Base-by-base conservation (phyloP, 108 stramenopile genomes). In the Pseudonitzschia multistriata region DNA sequence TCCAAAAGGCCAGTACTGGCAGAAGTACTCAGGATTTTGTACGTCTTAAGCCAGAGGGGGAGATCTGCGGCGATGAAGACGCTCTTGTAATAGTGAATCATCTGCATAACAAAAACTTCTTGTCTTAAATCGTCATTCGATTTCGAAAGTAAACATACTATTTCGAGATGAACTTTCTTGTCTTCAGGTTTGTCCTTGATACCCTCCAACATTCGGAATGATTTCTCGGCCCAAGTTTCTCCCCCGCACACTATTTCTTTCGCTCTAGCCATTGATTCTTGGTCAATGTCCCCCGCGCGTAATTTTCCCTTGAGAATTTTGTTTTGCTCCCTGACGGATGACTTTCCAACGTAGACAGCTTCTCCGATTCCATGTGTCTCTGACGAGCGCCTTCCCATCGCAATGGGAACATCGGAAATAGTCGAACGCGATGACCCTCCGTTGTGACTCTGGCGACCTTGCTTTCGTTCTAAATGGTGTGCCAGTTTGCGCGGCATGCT, bases 41-140 rank as follows among this genome's bases (percentile, higher is more conserved):
- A 99, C 1, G 99, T 94, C 74, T 93, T 96, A 50, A 98, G 81
- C 92, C 93, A 98, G 49, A 99, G 70, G 2, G 88, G 91, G 17
- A 97, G 42, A 39, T 83, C 82, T 39, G 92, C 91, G 61, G 83
- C 84, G 49, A 81, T 82, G 73, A 97, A 99, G 28, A 96, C 94
- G 39, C 91, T 93, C 64, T 97, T 88, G 67, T 96, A 97, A 81
- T 90, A 97, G 59, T 94, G 92, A 71, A 99, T 97, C 89, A 99
- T 92, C 78, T 98, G 97, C 86, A 97, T 88, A 47, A 94, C 85
- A 52, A 95, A 95, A 22, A 93, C 92, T 81, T 99, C 99, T 77
- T 99, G 99, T 34, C 99, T 83, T 49, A 98, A 74, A 73, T 99
- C 99, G 49, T 98, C 99, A 68, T 98, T 98, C 27, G 97, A 97